These are phyloP conservation scores for Salvia splendens DNA, from an alignment of 257 asterid genomes.

Conservation along the genomic window DNA sequence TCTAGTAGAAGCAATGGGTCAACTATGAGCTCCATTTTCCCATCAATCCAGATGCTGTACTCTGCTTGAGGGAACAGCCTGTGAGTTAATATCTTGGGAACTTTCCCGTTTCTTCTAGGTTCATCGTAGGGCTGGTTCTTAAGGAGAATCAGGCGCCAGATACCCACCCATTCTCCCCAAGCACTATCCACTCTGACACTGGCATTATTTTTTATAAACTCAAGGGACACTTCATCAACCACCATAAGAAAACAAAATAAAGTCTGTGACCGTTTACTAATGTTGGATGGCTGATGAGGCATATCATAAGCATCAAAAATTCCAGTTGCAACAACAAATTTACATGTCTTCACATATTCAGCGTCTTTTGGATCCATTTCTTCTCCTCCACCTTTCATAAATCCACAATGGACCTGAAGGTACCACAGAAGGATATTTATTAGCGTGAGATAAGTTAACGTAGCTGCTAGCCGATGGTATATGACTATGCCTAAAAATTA, in stretches of 20 bases:
- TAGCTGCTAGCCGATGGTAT: conserved; percentile 4
- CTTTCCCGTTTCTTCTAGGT: conserved; percentile 97
- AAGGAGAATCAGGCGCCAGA: conserved; percentile 87
- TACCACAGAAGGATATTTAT: conserved; percentile 15
- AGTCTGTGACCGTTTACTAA: conserved; percentile 65
- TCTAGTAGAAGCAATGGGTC: conserved; percentile 93
- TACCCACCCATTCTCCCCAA: conserved; percentile 93
- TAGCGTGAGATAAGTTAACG: conserved; percentile 16
- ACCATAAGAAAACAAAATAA: conserved; percentile 94
- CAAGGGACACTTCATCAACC: conserved; percentile 85
- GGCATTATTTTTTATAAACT: conserved; percentile 66
- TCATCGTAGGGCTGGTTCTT: conserved; percentile 94
- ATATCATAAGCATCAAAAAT: conserved; percentile 93
- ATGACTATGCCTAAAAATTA: background rate
- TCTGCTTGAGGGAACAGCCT: conserved; percentile 87
- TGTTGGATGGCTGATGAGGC: conserved; percentile 90
- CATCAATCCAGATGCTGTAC: conserved; percentile 99
- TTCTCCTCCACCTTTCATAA: conserved; percentile 85
- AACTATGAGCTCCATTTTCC: conserved; percentile 97
- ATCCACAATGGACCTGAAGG: conserved; percentile 94
- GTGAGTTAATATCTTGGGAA: conserved; percentile 95
- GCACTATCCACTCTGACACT: conserved; percentile 69
- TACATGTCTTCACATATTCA: conserved; percentile 69
- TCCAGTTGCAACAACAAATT: conserved; percentile 93
- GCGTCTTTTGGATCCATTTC: conserved; percentile 74